Evolutionary conservation across 768 basidiomycete genomes (phyloP).

Genomic region (Ramaria rubella): DNA sequence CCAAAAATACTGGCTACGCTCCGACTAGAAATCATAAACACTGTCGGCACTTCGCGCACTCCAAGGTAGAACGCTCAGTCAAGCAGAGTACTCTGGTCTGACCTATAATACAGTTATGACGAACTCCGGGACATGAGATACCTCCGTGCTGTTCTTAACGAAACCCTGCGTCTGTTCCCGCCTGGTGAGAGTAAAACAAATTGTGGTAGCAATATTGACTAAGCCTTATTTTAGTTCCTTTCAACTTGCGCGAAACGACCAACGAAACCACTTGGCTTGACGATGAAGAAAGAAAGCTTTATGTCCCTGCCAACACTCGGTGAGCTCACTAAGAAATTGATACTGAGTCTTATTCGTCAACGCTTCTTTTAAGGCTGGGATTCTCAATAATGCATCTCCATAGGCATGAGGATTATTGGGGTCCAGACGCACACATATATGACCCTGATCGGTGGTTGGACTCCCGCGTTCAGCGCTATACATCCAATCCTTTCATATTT

Average conservation of each 20-base stretch:
- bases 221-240: slow-evolving; percentile 19
- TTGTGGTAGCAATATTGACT: neutral
- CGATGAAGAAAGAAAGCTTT: neutral
- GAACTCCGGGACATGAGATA: slow-evolving; percentile 4
- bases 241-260: slow-evolving; percentile 20
- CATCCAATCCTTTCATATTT: slow-evolving; percentile 18
- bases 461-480: slow-evolving; percentile 8
- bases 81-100: slow-evolving; percentile 20
- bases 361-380: slow-evolving; percentile 16
- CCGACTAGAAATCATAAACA: slow-evolving; percentile 19
- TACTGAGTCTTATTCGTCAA: neutral
- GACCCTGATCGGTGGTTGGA: slow-evolving; percentile 31
- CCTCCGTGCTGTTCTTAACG: slow-evolving; percentile 28
- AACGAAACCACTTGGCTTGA: slow-evolving; percentile 5
- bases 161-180: slow-evolving; percentile 31
- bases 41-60: slow-evolving; percentile 12
- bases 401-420: slow-evolving; percentile 27
- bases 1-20: slow-evolving; percentile 18
- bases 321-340: neutral
- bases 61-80: slow-evolving; percentile 16
- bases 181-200: slow-evolving; percentile 12
- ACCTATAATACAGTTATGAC: neutral
- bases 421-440: slow-evolving; percentile 29
- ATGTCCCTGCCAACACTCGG: slow-evolving; percentile 3
- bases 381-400: slow-evolving; percentile 23